Conservation (phyloP, 2,329 filamentous ascomycete genomes). For the Mycosphaerella arachidis region DNA sequence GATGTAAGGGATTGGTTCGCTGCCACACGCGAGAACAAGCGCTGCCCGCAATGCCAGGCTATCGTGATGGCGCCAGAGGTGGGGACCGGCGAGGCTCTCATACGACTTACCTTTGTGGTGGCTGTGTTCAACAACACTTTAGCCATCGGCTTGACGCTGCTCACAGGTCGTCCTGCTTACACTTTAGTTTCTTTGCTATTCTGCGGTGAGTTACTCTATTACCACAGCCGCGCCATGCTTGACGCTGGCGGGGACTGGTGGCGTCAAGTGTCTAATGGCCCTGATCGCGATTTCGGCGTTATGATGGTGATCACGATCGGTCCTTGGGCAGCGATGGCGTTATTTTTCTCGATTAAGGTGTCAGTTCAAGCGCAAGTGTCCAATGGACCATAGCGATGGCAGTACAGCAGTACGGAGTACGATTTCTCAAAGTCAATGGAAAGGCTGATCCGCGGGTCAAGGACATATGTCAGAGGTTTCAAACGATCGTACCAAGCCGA, state of each 20-base stretch:
- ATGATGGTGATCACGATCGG: not conserved
- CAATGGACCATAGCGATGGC: no score
- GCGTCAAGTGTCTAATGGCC: not conserved
- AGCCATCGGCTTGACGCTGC: not conserved
- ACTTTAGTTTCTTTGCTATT: not conserved
- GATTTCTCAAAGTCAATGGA: no score
- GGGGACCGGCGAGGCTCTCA: not conserved
- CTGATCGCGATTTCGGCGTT: not conserved
- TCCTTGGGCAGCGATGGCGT: not conserved
- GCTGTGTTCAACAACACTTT: not conserved
- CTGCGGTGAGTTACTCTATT: not conserved
- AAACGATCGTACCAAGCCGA: no score
- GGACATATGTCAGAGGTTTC: no score
- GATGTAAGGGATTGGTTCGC: not conserved
- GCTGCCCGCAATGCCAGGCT: not conserved
- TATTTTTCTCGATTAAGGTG: not conserved
- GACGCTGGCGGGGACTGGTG: not conserved
- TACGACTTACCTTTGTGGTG: not conserved
- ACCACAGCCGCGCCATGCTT: not conserved
- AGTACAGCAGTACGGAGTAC: no score
- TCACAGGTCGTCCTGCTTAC: not conserved
- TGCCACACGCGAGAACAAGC: not conserved
- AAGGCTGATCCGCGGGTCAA: no score
- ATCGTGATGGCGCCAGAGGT: not conserved
- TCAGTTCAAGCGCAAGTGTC: not conserved